phyloP scores from a whole-genome alignment of 345 rosid species.

The Ceriops zippeliana region DNA sequence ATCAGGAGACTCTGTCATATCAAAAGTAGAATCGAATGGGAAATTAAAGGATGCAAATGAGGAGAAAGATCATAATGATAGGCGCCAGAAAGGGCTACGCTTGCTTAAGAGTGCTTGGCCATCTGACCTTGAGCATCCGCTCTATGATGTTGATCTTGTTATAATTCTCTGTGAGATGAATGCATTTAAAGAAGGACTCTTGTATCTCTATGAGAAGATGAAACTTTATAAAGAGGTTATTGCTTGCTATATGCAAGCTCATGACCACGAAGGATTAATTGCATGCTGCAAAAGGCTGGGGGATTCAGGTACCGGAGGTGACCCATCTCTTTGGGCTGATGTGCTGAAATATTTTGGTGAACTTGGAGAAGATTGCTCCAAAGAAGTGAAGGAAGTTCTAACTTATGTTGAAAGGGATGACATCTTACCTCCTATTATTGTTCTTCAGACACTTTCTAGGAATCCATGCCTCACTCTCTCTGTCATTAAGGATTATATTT shows the following conservation, averaged over 20 bases:
- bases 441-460: slow-evolving; percentile 84
- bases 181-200: slow-evolving; percentile 75
- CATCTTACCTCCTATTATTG: slow-evolving; percentile 93
- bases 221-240: slow-evolving; percentile 92
- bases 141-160: slow-evolving; percentile 95
- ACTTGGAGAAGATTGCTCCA: slow-evolving; percentile 96
- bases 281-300: slow-evolving; percentile 95
- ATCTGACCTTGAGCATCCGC: slow-evolving; percentile 80
- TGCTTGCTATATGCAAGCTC: slow-evolving; percentile 97
- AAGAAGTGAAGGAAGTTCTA: slow-evolving; percentile 91
- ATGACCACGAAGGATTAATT: slow-evolving; percentile 91
- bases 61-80: slow-evolving; percentile 48
- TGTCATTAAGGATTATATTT: slow-evolving; percentile 91
- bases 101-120: slow-evolving; percentile 81
- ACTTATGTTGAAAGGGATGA: slow-evolving; percentile 88
- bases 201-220: slow-evolving; percentile 93
- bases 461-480: slow-evolving; percentile 95
- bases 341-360: slow-evolving; percentile 96
- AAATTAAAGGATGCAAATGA: slow-evolving; percentile 35
- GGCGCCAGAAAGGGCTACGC: slow-evolving; percentile 66
- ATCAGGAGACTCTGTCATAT: slow-evolving; percentile 31
- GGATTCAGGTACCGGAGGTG: slow-evolving; percentile 89
- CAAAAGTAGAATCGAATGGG: slow-evolving; percentile 42
- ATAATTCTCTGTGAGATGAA: slow-evolving; percentile 96
- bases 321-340: slow-evolving; percentile 97